A percentile compares a stretch with the other conserved stretches of the same genome.
Evolutionary conservation across 768 basidiomycete genomes (phyloP).

Genomic region (Tulasnella sp.): DNA sequence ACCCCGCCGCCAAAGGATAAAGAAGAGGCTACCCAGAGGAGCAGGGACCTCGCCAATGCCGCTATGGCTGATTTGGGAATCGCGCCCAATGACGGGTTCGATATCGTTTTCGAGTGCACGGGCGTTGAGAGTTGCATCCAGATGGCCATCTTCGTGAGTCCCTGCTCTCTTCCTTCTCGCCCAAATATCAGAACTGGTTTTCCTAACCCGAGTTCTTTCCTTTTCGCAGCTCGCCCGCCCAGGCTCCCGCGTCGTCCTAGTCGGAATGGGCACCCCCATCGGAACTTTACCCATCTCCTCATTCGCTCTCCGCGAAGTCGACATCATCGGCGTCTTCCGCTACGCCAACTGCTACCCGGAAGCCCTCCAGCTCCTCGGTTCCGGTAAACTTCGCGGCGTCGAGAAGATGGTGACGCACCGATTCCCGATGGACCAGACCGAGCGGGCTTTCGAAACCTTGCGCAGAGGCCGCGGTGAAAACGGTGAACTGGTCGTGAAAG

Average conservation of each 20-base stretch:
- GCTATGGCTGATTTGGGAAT: constrained; percentile 46
- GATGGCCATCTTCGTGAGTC: constrained; percentile 78
- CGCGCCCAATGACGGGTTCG: constrained; percentile 60
- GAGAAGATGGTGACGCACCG: constrained; percentile 76
- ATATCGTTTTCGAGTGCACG: constrained; percentile 91
- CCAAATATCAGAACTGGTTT: constrained; percentile 20
- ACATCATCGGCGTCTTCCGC: constrained; percentile 78
- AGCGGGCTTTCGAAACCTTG: constrained; percentile 75
- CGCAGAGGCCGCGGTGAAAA: constrained; percentile 66
- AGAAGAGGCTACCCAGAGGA: constrained; percentile 51
- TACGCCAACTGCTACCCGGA: constrained; percentile 75
- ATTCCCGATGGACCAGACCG: constrained; percentile 47
- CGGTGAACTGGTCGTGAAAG: constrained; percentile 80
- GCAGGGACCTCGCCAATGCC: constrained; percentile 48
- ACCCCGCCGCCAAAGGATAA: constrained; percentile 27
- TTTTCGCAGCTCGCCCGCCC: constrained; percentile 58
- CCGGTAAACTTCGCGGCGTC: constrained; percentile 55
- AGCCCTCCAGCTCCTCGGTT: constrained; percentile 71
- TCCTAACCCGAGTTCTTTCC: constrained; percentile 7
- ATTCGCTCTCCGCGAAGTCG: constrained; percentile 82
- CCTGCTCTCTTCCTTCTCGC: constrained; percentile 13
- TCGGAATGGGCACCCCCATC: constrained; percentile 91
- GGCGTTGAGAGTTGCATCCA: constrained; percentile 90
- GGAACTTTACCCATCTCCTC: constrained; percentile 73
- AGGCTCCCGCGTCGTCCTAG: constrained; percentile 85